Conservation (phyloP, 768 basidiomycete genomes). For the Naematelia encephala region DNA sequence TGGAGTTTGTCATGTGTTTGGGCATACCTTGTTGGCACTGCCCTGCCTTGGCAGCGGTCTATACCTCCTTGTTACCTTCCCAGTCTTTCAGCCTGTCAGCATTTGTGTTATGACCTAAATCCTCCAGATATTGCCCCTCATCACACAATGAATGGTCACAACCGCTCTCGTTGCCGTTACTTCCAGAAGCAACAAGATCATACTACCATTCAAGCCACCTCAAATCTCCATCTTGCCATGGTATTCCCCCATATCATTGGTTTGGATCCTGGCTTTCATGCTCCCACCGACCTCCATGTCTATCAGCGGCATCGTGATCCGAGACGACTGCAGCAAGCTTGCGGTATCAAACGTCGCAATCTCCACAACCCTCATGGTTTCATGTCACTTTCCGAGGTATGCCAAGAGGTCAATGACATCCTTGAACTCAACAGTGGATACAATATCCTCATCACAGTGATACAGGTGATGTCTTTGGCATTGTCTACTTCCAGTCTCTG, state of each 20-base stretch:
- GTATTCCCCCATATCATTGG: neutral
- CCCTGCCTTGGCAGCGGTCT: neutral
- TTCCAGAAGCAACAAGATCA: neutral
- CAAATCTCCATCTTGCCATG: too few species aligned
- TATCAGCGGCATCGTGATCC: neutral
- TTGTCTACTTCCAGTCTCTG: constrained; percentile 1
- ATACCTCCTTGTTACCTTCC: neutral
- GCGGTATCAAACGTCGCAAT: neutral
- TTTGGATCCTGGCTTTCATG: neutral
- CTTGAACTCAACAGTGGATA: constrained; percentile 1
- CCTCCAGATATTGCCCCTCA: neutral
- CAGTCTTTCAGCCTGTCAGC: neutral
- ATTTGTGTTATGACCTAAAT: too few species aligned
- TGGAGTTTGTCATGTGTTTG: neutral
- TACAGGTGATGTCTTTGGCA: constrained; percentile 5
- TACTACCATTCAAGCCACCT: neutral
- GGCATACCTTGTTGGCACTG: constrained; percentile 6
- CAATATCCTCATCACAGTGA: constrained; percentile 6
- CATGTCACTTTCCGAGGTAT: constrained; percentile 3
- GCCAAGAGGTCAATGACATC: neutral
- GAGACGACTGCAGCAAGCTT: neutral
- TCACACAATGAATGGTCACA: neutral
- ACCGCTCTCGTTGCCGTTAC: neutral
- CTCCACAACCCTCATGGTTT: constrained; percentile 2
- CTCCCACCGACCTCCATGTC: neutral